phyloP scores from a whole-genome alignment of 768 basidiomycete species.

The Cubamyces lactineus region DNA sequence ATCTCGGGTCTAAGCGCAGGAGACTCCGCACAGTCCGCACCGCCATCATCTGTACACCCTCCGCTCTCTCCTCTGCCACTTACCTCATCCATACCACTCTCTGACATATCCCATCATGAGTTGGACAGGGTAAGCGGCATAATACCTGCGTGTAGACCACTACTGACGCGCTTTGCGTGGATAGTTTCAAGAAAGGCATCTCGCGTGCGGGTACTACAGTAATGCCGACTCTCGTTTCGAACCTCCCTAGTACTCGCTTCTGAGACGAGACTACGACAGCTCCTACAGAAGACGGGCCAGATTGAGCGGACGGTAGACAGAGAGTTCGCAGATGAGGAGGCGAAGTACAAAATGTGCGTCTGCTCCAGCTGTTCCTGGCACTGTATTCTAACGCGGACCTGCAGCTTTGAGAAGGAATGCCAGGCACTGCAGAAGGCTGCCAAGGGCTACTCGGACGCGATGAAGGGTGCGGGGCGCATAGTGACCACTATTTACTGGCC shows the following conservation, averaged over 20 bases:
- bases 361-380: not conserved
- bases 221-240: not conserved
- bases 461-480: conserved; percentile 66
- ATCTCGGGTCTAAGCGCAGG: not conserved
- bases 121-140: conserved; percentile 21
- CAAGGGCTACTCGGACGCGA: conserved; percentile 92
- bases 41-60: not conserved
- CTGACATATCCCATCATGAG: conserved; percentile 10
- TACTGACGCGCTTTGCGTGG: not conserved
- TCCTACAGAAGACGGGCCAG: conserved; percentile 98
- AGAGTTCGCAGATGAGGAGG: conserved; percentile 92
- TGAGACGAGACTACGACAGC: conserved; percentile 44
- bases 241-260: not conserved
- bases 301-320: conserved; percentile 94
- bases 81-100: conserved; percentile 3
- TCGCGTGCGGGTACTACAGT: conserved; percentile 24
- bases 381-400: not conserved
- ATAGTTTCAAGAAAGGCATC: conserved; percentile 26
- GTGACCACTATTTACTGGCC: not conserved
- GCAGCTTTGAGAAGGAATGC: conserved; percentile 95
- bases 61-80: not conserved
- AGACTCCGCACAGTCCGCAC: not conserved
- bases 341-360: conserved; percentile 84
- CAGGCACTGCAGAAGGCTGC: conserved; percentile 92
- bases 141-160: not conserved